Conservation (phyloP, 2,329 filamentous ascomycete species). For the Alternaria gaisen region DNA sequence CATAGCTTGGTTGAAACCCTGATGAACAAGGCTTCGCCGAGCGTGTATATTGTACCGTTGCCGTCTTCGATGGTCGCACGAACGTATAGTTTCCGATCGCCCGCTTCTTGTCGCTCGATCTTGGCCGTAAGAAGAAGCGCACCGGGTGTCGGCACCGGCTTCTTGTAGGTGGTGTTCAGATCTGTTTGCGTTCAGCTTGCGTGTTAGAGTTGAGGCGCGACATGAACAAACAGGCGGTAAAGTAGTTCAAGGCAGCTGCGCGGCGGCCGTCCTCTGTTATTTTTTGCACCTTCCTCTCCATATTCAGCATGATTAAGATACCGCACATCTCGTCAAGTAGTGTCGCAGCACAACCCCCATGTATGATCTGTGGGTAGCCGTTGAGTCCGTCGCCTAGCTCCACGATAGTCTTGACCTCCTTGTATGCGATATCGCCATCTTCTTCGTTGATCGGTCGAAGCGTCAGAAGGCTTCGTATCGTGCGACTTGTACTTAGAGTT, state of each 20-base stretch:
- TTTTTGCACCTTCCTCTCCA: slow-evolving; percentile 30
- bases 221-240: slow-evolving; percentile 47
- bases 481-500: slow-evolving; percentile 61
- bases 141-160: slow-evolving; percentile 61
- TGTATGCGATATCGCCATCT: slow-evolving; percentile 34
- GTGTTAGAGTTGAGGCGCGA: neutral
- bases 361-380: slow-evolving; percentile 62
- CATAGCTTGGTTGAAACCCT: slow-evolving; percentile 38
- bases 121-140: slow-evolving; percentile 59
- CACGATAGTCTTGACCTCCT: slow-evolving; percentile 52
- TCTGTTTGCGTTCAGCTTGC: slow-evolving; percentile 42
- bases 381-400: slow-evolving; percentile 63
- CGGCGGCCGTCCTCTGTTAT: slow-evolving; percentile 10
- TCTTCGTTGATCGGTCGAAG: slow-evolving; percentile 29
- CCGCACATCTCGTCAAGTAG: slow-evolving; percentile 69
- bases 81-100: slow-evolving; percentile 65
- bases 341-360: slow-evolving; percentile 67
- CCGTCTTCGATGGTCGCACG: slow-evolving; percentile 61
- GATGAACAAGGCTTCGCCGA: slow-evolving; percentile 64
- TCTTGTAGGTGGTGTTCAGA: slow-evolving; percentile 64
- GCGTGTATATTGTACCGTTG: slow-evolving; percentile 59
- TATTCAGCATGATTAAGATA: slow-evolving; percentile 58
- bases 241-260: slow-evolving; percentile 25
- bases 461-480: slow-evolving; percentile 53
- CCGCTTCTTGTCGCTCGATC: slow-evolving; percentile 58